These are phyloP conservation scores for Exutisphaerella laricina DNA, from an alignment of 2,329 filamentous ascomycete genomes.

Conservation along the genomic window DNA sequence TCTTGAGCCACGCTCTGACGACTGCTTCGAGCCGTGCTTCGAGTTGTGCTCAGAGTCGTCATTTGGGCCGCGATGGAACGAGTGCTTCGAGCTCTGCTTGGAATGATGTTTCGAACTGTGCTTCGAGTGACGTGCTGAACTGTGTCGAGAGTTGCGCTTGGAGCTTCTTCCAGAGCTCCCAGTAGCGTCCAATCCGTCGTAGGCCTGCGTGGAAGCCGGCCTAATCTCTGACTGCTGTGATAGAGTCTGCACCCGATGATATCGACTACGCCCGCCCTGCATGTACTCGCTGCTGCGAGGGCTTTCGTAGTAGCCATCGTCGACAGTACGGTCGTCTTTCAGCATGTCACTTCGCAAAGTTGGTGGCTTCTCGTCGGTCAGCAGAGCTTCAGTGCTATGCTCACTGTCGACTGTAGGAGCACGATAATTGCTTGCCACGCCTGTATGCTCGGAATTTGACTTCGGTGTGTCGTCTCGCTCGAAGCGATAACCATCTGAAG, in stretches of 20 bases:
- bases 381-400: conserved; percentile 5
- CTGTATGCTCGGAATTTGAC: conserved; percentile 1
- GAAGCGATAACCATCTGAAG: conserved; percentile 5
- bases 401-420: conserved; percentile 9
- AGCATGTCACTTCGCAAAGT: background rate
- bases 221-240: conserved; percentile 2
- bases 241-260: conserved; percentile 2
- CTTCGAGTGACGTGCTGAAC: background rate
- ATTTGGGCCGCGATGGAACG: too few species aligned
- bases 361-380: conserved; percentile 3
- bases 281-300: background rate
- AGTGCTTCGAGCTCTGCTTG: background rate
- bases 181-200: conserved; percentile 1
- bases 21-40: too few species aligned
- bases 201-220: conserved; percentile 1
- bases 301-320: background rate
- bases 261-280: background rate
- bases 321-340: background rate
- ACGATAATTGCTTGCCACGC: conserved; percentile 4
- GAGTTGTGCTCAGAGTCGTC: background rate
- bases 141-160: background rate
- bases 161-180: background rate
- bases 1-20: too few species aligned
- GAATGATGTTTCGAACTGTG: background rate
- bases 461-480: background rate